A percentile compares a stretch with the other conserved stretches of the same genome.
Evolutionary conservation across 2,329 filamentous ascomycete species (phyloP).

Genomic region (Aureobasidium sp.): DNA sequence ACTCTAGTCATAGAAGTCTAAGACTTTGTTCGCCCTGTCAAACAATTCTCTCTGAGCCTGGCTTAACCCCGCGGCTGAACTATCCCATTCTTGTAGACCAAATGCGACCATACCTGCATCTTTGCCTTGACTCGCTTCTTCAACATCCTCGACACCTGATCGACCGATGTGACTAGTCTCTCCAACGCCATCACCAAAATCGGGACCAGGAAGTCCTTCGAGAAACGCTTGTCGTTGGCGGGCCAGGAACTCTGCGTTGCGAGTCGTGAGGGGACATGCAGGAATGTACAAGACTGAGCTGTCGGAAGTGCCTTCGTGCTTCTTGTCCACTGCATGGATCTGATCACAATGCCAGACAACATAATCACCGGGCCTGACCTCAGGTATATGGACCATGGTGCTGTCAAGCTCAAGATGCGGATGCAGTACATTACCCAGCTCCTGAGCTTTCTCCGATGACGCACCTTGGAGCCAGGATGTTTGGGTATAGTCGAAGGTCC

Average conservation of each 20-base stretch:
- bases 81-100: slow-evolving; percentile 47
- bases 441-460: slow-evolving; percentile 60
- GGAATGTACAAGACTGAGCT: slow-evolving; percentile 87
- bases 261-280: slow-evolving; percentile 69
- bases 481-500: slow-evolving; percentile 49
- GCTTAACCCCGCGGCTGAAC: slow-evolving; percentile 38
- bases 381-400: slow-evolving; percentile 66
- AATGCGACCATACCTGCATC: slow-evolving; percentile 48
- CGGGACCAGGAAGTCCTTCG: slow-evolving; percentile 45
- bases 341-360: slow-evolving; percentile 65
- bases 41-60: slow-evolving; percentile 47
- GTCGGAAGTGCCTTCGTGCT: slow-evolving; percentile 64
- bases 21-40: slow-evolving; percentile 47
- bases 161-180: slow-evolving; percentile 48
- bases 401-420: slow-evolving; percentile 61
- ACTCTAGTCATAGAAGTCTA: slow-evolving; percentile 37
- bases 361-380: slow-evolving; percentile 65
- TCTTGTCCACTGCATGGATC: slow-evolving; percentile 72
- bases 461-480: slow-evolving; percentile 63
- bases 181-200: slow-evolving; percentile 54
- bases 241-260: slow-evolving; percentile 64
- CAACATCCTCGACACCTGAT: slow-evolving; percentile 33
- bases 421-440: slow-evolving; percentile 57
- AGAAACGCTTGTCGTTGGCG: slow-evolving; percentile 67
- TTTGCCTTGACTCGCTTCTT: slow-evolving; percentile 12